These are phyloP conservation scores for Neurospora pannonica DNA, from an alignment of 495 filamentous ascomycete genomes.

Conservation along the genomic window DNA sequence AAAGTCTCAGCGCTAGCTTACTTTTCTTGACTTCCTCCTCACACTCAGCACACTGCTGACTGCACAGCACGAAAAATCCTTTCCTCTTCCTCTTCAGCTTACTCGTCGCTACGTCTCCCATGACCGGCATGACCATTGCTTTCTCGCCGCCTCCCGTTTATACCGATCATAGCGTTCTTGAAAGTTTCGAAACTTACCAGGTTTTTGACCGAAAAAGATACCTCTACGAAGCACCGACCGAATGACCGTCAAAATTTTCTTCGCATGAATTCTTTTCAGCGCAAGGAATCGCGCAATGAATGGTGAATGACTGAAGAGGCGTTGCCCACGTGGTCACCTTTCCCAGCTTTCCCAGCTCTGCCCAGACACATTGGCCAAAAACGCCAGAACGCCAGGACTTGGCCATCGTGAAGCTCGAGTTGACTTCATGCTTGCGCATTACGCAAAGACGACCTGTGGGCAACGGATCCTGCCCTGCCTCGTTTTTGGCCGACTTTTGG, in stretches of 20 bases:
- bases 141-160: background rate
- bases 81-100: background rate
- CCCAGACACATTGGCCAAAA: background rate
- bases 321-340: background rate
- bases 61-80: background rate
- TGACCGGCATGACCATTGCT: background rate
- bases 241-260: background rate
- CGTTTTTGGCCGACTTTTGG: background rate
- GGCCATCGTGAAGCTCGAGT: background rate
- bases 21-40: background rate
- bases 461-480: background rate
- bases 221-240: too few relatives aligned
- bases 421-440: background rate
- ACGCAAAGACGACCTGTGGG: background rate
- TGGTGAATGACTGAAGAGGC: background rate
- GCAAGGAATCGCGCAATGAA: background rate
- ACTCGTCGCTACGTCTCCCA: background rate
- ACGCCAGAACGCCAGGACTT: background rate
- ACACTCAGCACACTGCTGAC: background rate
- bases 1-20: background rate
- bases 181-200: background rate
- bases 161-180: background rate
- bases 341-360: background rate
- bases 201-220: background rate
- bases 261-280: background rate